These are phyloP conservation scores for Wickerhamomyces ciferrii DNA, from an alignment of 805 yeast genomes.

Conservation along the genomic window DNA sequence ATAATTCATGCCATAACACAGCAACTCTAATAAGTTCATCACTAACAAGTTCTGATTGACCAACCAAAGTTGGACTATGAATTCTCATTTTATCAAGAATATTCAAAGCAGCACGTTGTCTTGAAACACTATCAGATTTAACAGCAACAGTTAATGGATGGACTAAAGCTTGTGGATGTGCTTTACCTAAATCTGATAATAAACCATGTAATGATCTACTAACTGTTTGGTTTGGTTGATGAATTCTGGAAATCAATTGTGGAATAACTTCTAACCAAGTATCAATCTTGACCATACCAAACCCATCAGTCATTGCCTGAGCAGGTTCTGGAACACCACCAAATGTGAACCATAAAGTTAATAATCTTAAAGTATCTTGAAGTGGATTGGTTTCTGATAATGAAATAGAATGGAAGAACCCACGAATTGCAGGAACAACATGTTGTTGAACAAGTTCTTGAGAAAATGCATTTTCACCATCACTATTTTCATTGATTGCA, in stretches of 20 bases:
- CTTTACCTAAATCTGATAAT: constrained; percentile 83
- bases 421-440: constrained; percentile 93
- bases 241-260: constrained; percentile 92
- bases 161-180: constrained; percentile 95
- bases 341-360: constrained; percentile 93
- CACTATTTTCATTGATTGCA: constrained; percentile 25
- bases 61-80: constrained; percentile 80
- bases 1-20: constrained; percentile 94
- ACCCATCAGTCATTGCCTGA: constrained; percentile 85
- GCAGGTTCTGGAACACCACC: constrained; percentile 94
- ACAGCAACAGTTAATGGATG: constrained; percentile 95
- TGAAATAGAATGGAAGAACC: constrained; percentile 92
- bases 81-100: constrained; percentile 89
- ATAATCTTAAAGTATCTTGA: constrained; percentile 85
- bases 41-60: constrained; percentile 92
- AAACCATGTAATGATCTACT: constrained; percentile 75
- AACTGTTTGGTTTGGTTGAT: constrained; percentile 86
- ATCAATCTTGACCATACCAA: constrained; percentile 81
- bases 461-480: constrained; percentile 25
- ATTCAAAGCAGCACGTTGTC: constrained; percentile 88
- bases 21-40: constrained; percentile 91
- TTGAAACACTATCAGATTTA: constrained; percentile 82
- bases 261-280: constrained; percentile 96
- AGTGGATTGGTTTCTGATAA: constrained; percentile 80
- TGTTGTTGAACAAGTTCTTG: constrained; percentile 71